phyloP scores from a whole-genome alignment of 2,329 filamentous ascomycete genomes.

The Diaporthe nobilis region DNA sequence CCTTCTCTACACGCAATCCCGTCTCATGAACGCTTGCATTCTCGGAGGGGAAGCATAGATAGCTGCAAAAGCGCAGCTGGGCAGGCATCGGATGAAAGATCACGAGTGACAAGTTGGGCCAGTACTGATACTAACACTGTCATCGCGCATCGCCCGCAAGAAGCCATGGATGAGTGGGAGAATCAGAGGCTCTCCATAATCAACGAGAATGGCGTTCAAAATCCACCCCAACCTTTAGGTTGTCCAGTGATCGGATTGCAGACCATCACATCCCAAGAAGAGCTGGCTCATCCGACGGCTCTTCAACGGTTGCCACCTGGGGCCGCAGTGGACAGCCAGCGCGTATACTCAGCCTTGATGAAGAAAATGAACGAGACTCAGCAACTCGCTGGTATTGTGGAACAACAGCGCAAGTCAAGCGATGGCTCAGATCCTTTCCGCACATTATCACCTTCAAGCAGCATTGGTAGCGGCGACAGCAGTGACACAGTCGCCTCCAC shows the following conservation, averaged over 20 bases:
- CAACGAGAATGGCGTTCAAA: constrained; percentile 66
- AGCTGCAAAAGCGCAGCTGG: constrained; percentile 58
- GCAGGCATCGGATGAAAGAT: constrained; percentile 64
- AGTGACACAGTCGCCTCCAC: not conserved
- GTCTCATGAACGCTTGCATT: constrained; percentile 62
- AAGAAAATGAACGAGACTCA: constrained; percentile 63
- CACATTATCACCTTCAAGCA: constrained; percentile 38
- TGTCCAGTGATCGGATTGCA: constrained; percentile 48
- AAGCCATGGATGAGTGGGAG: constrained; percentile 60
- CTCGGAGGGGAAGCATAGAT: constrained; percentile 69
- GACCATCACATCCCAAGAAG: constrained; percentile 44
- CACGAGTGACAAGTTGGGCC: constrained; percentile 81
- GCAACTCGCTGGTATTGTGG: constrained; percentile 42
- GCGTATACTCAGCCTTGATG: constrained; percentile 76
- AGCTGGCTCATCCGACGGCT: constrained; percentile 18
- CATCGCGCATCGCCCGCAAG: constrained; percentile 57
- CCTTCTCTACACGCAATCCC: constrained; percentile 65
- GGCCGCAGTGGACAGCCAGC: constrained; percentile 65
- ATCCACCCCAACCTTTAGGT: constrained; percentile 56
- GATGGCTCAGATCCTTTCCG: constrained; percentile 41
- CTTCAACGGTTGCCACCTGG: constrained; percentile 42
- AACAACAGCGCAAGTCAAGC: constrained; percentile 45
- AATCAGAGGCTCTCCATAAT: constrained; percentile 75
- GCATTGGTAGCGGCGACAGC: constrained; percentile 22
- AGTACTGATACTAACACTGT: constrained; percentile 73